These are phyloP conservation scores for Lunasporangiospora selenospora DNA, from an alignment of 192 early-diverging fungal species.

Conservation along the genomic window DNA sequence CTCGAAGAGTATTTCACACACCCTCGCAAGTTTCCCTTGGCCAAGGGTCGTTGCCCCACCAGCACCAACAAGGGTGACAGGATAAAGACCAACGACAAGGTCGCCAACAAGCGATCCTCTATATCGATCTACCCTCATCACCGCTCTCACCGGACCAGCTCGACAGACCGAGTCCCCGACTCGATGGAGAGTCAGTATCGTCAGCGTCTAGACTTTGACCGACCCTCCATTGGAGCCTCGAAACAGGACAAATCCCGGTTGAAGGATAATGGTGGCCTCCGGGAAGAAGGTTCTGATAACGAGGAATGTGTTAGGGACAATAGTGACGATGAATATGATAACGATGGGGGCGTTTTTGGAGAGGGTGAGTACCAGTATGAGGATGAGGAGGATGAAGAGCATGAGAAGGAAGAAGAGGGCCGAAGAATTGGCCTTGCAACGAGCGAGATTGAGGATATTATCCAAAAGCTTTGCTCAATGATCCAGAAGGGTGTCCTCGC, in stretches of 20 bases:
- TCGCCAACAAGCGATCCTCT: conserved; percentile 1
- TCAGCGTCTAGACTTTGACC: too few relatives aligned
- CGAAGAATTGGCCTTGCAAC: conserved; percentile 37
- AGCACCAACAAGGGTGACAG: too few relatives aligned
- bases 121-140: conserved; percentile 7
- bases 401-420: conserved; percentile 30
- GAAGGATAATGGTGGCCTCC: not conserved
- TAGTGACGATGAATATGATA: not conserved
- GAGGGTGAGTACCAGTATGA: not conserved
- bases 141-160: too few relatives aligned
- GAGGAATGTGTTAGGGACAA: conserved; percentile 4
- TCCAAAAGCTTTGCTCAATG: conserved; percentile 40
- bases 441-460: conserved; percentile 31
- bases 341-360: not conserved
- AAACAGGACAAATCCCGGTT: not conserved
- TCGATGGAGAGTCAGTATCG: conserved; percentile 40
- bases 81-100: too few relatives aligned
- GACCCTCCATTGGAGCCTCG: conserved; percentile 2
- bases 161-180: too few relatives aligned
- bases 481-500: conserved; percentile 39
- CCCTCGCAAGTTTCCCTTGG: conserved; percentile 5
- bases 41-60: too few relatives aligned
- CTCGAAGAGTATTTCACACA: conserved; percentile 48
- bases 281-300: not conserved
- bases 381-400: conserved; percentile 22